phyloP scores from a whole-genome alignment of 2,329 filamentous ascomycete genomes.

The Pestalotiopsis sp. region DNA sequence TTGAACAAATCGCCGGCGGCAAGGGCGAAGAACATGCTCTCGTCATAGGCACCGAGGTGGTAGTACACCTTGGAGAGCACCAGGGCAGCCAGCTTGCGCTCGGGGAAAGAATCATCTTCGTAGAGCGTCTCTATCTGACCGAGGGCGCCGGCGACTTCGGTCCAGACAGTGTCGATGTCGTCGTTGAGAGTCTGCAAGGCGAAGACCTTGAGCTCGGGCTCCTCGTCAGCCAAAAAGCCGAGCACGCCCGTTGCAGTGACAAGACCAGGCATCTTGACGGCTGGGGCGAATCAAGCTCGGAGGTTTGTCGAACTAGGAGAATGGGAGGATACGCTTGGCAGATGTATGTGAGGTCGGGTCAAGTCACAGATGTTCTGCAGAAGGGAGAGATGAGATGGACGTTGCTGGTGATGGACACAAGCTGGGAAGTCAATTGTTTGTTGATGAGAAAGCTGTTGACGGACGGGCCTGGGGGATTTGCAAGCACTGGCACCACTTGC shows the following conservation, averaged over 20 bases:
- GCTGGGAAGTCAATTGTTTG: neutral
- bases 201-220: slow-evolving; percentile 91
- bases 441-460: slow-evolving; percentile 6
- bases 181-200: slow-evolving; percentile 94
- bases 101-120: slow-evolving; percentile 92
- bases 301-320: neutral
- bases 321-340: neutral
- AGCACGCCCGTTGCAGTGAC: slow-evolving; percentile 93
- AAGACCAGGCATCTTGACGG: slow-evolving; percentile 77
- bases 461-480: slow-evolving; percentile 6
- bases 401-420: neutral
- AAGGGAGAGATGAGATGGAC: neutral
- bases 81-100: slow-evolving; percentile 90
- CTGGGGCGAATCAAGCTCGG: neutral
- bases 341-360: neutral
- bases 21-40: slow-evolving; percentile 98
- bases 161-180: slow-evolving; percentile 96
- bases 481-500: slow-evolving; percentile 22
- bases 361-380: neutral
- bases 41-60: slow-evolving; percentile 97
- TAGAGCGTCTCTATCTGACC: slow-evolving; percentile 96
- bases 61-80: slow-evolving; percentile 99
- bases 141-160: slow-evolving; percentile 89
- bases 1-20: slow-evolving; percentile 95
- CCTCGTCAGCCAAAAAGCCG: slow-evolving; percentile 93